Evolutionary conservation across 257 asterid species (phyloP).

Genomic region (Ligustrum vulgare): DNA sequence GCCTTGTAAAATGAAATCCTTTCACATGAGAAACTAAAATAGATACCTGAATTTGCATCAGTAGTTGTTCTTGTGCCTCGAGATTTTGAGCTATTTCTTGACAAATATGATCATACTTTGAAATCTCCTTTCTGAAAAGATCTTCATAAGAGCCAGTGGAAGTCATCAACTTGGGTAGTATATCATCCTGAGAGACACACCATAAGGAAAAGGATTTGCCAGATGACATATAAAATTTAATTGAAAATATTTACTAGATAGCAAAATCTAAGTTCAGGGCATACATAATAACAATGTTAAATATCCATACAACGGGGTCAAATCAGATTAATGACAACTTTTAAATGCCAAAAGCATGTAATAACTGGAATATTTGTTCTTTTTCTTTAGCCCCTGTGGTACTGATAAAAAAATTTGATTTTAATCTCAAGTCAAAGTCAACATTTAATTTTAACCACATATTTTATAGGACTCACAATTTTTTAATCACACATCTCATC

Average conservation of each 20-base stretch:
- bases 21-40: constrained; percentile 7
- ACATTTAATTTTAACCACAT: too few species aligned
- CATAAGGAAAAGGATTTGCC: constrained; percentile 23
- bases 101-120: constrained; percentile 80
- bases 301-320: neutral
- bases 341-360: neutral
- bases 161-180: constrained; percentile 92
- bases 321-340: neutral
- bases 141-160: constrained; percentile 88
- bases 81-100: constrained; percentile 80
- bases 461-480: too few species aligned
- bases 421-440: too few species aligned
- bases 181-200: constrained; percentile 74
- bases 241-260: neutral
- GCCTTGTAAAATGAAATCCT: neutral
- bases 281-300: neutral
- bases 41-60: constrained; percentile 83
- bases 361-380: neutral
- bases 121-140: constrained; percentile 88
- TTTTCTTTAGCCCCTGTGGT: too few species aligned
- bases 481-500: too few species aligned
- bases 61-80: constrained; percentile 75
- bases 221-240: neutral
- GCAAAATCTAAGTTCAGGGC: neutral
- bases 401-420: too few species aligned